These are phyloP conservation scores for Termitomyces sp. DNA, from an alignment of 768 basidiomycete species.

Conservation along the genomic window DNA sequence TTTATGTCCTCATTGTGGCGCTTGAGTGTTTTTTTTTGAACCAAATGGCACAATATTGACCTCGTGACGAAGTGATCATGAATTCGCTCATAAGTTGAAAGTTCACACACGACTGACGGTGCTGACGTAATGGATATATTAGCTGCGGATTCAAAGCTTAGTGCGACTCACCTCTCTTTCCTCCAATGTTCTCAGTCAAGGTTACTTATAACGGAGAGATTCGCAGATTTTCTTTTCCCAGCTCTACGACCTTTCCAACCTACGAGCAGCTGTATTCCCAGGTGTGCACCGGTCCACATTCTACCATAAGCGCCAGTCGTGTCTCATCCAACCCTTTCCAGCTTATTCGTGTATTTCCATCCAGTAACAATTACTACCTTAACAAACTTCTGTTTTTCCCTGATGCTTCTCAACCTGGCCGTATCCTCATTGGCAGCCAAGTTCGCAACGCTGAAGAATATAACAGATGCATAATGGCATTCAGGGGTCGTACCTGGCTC, in stretches of 20 bases:
- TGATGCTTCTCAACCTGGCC: slow-evolving; percentile 47
- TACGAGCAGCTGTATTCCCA: slow-evolving; percentile 62
- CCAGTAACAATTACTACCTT: slow-evolving; percentile 57
- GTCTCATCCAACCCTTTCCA: slow-evolving; percentile 31
- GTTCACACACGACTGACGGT: background rate
- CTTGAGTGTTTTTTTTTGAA: too few relatives aligned
- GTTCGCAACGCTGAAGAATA: slow-evolving; percentile 63
- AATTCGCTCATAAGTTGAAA: too few relatives aligned
- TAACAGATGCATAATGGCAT: slow-evolving; percentile 44
- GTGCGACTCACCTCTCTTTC: slow-evolving; percentile 19
- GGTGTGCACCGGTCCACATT: slow-evolving; percentile 37
- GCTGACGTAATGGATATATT: slow-evolving; percentile 19
- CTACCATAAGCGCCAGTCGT: slow-evolving; percentile 18
- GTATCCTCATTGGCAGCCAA: slow-evolving; percentile 62
- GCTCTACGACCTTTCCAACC: slow-evolving; percentile 55
- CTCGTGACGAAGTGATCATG: too few relatives aligned
- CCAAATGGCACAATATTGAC: too few relatives aligned
- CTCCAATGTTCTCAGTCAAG: slow-evolving; percentile 73
- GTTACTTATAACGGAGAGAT: slow-evolving; percentile 73
- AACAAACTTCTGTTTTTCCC: slow-evolving; percentile 72
- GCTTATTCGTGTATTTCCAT: slow-evolving; percentile 72
- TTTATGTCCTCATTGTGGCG: too few relatives aligned
- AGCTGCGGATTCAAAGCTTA: slow-evolving; percentile 1
- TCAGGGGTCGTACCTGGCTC: slow-evolving; percentile 50
- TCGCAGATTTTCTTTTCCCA: slow-evolving; percentile 60